Conservation (phyloP, 129 eudicot species). For the Flaveria brownii region DNA sequence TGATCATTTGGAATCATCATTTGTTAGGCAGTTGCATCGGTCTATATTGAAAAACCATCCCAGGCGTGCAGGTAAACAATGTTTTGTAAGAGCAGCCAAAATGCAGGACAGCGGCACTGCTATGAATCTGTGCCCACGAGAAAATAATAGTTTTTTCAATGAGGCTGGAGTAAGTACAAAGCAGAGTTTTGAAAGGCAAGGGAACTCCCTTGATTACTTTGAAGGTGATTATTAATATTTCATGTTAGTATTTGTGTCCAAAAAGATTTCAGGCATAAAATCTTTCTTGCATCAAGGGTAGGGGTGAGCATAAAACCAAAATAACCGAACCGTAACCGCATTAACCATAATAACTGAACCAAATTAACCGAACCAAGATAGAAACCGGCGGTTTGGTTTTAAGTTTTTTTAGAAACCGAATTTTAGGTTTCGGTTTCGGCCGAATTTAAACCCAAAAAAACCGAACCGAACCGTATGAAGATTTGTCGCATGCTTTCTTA, state of each 20-base stretch:
- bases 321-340: too few relatives aligned
- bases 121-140: constrained; percentile 11
- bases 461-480: too few relatives aligned
- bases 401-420: too few relatives aligned
- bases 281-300: not conserved
- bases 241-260: constrained; percentile 7
- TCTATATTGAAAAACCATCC: constrained; percentile 37
- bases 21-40: constrained; percentile 56
- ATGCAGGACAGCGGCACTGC: constrained; percentile 9
- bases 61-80: constrained; percentile 28
- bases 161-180: constrained; percentile 22
- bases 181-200: constrained; percentile 22
- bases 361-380: too few relatives aligned
- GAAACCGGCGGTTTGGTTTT: too few relatives aligned
- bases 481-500: too few relatives aligned
- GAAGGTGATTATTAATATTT: constrained; percentile 29
- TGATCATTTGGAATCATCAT: constrained; percentile 57
- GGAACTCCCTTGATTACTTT: constrained; percentile 4
- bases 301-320: too few relatives aligned
- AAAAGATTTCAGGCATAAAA: constrained; percentile 11
- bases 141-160: constrained; percentile 19
- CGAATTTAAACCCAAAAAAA: too few relatives aligned
- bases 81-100: constrained; percentile 13
- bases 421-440: too few relatives aligned
- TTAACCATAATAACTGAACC: too few relatives aligned